Percentiles rank a stretch among this genome's conserved stretches.
Evolutionary conservation across 192 early-diverging fungal species (phyloP).

Genomic region (Coemansia sp.): DNA sequence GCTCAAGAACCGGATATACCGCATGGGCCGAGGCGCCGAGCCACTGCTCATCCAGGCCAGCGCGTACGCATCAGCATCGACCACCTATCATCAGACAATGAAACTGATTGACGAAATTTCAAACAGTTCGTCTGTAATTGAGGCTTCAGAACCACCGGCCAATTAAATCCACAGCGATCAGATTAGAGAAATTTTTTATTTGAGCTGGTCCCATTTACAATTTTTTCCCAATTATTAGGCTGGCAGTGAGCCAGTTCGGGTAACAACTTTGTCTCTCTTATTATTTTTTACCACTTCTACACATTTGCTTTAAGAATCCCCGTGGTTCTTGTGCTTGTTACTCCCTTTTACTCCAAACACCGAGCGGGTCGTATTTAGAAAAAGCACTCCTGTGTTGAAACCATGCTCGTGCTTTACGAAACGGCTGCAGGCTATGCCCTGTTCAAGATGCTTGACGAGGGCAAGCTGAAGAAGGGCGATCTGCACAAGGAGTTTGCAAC

Average conservation of each 20-base stretch:
- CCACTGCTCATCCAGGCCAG: constrained; percentile 47
- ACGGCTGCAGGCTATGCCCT: constrained; percentile 96
- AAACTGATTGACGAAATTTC: constrained; percentile 5
- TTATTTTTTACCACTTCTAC: constrained; percentile 2
- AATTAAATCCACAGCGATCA: constrained; percentile 6
- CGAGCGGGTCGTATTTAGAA: neutral
- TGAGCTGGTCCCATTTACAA: neutral
- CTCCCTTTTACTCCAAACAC: neutral
- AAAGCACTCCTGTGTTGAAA: constrained; percentile 1
- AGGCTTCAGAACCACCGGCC: neutral
- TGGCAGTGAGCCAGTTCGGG: neutral
- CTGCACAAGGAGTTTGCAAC: constrained; percentile 89
- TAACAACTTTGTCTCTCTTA: neutral
- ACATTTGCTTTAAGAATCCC: constrained; percentile 1
- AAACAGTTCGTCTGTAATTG: neutral
- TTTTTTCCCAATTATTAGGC: neutral
- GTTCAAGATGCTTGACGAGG: constrained; percentile 92
- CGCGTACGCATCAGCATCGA: constrained; percentile 26
- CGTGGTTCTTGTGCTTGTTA: neutral
- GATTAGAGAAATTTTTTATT: constrained; percentile 40
- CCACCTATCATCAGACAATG: constrained; percentile 47
- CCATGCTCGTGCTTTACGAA: constrained; percentile 95
- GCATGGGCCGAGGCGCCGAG: constrained; percentile 61
- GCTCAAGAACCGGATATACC: constrained; percentile 79
- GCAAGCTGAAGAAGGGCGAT: constrained; percentile 82